phyloP scores from a whole-genome alignment of 2,329 filamentous ascomycete genomes.

The Cytospora piceicola region DNA sequence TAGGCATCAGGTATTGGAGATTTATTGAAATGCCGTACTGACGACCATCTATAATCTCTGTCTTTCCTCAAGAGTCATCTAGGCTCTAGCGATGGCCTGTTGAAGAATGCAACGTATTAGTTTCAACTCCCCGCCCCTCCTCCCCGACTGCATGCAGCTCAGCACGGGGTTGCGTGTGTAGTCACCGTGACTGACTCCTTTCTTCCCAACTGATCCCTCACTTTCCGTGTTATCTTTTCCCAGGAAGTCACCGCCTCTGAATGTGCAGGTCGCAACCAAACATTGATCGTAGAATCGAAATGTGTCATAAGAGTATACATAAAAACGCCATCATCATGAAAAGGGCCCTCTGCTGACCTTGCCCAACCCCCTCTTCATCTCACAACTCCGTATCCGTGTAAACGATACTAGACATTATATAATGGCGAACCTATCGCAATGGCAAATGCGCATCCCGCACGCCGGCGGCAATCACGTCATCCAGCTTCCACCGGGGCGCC shows the following conservation, averaged over 20 bases:
- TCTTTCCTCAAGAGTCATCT: constrained; percentile 9
- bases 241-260: constrained; percentile 9
- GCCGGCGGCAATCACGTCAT: constrained; percentile 77
- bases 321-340: constrained; percentile 25
- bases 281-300: constrained; percentile 22
- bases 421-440: constrained; percentile 57
- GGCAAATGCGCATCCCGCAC: constrained; percentile 76
- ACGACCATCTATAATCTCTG: constrained; percentile 18
- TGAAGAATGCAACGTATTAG: constrained; percentile 11
- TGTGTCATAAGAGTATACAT: constrained; percentile 20
- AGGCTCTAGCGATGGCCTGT: constrained; percentile 19
- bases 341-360: constrained; percentile 11
- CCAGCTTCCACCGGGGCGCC: constrained; percentile 81
- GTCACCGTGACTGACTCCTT: neutral
- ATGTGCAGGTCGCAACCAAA: constrained; percentile 13
- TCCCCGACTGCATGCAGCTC: constrained; percentile 1
- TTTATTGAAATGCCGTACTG: constrained; percentile 19
- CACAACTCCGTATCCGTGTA: constrained; percentile 23
- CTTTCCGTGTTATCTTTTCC: neutral
- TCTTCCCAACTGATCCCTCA: neutral
- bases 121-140: neutral
- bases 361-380: constrained; percentile 2
- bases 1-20: neutral
- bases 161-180: neutral
- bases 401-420: constrained; percentile 26